Base-by-base conservation (phyloP, 106 monocot species). In the Acorus gramineus region DNA sequence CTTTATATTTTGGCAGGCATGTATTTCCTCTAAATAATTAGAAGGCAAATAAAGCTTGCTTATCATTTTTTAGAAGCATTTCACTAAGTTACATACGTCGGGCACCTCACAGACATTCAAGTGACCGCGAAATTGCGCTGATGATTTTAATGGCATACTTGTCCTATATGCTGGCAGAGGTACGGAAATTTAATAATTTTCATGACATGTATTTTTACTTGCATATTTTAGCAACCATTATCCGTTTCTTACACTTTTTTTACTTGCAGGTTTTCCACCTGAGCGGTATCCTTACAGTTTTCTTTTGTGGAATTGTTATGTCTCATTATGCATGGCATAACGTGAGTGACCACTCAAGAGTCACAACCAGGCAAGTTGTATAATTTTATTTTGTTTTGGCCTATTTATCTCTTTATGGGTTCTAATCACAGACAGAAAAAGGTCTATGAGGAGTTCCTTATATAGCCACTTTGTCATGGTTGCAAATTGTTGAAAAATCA, bases 311-410 rank as follows among this genome's bases (percentile, higher is more conserved):
- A 61, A 84, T 94, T 71, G 74, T 93, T 3, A 93, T 93, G 93
- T 93, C 93, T 47, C 93, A 89, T 74, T 93, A 93, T 72, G 83
- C 89, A 61, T 86, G 85, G 93, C 75, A 93, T 70, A 93, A 86
- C 65, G 75, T 88, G 12, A 82, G 67, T 52, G 87, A 85, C 46
- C 76, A 63, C 62, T 87, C 92, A 50, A 93, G 80, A 71, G 79
- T 80, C 73, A 85, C 92, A 46, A 85, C 92, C 54, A 85, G 82
- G 92, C 80, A 84, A 10, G 53, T 65, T 52, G 12, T 14, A 4
- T 65, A 14, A n/a, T 11, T 45, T 45, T 13, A 55, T 11, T 55
- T n/a, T 11, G 13, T 10, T 55, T 10, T 11, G 13, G 11, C 11
- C 4, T 4, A 8, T 55, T 13, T 55, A 11, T 2, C 11, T 55